phyloP scores from a whole-genome alignment of 2,329 filamentous ascomycete genomes.

The Fusarium proliferatum region DNA sequence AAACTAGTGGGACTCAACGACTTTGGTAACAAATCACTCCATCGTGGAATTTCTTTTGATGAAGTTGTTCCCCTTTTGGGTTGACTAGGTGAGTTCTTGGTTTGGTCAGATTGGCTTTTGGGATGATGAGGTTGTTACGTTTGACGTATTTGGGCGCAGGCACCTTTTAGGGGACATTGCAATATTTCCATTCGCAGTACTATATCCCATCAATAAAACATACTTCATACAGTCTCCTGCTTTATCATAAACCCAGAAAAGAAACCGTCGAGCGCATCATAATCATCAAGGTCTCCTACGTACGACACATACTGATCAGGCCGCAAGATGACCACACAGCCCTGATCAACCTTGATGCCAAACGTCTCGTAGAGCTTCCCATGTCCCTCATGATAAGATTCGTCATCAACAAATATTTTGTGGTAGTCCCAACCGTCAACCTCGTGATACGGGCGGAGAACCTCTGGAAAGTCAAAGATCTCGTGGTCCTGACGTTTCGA shows the following conservation, averaged over 20 bases:
- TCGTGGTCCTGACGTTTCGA: conserved; percentile 61
- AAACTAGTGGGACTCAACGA: too few species aligned
- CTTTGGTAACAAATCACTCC: too few species aligned
- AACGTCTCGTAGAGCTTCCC: conserved; percentile 66
- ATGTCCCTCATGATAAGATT: conserved; percentile 64
- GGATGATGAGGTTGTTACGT: neutral
- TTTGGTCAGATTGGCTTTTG: neutral
- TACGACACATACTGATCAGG: conserved; percentile 75
- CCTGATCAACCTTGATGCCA: conserved; percentile 62
- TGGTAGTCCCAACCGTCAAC: conserved; percentile 65
- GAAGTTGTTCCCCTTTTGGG: neutral
- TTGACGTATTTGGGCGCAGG: fast-evolving
- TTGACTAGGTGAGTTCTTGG: neutral
- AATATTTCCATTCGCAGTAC: too few species aligned
- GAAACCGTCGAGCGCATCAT: neutral
- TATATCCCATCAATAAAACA: neutral
- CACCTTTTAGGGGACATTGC: too few species aligned
- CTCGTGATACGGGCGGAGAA: conserved; percentile 60
- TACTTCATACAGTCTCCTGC: neutral
- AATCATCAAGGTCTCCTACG: conserved; percentile 52
- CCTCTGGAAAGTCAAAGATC: conserved; percentile 51
- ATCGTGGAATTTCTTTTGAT: fast-evolving
- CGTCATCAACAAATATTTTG: conserved; percentile 66
- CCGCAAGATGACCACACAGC: conserved; percentile 69
- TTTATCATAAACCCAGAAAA: neutral